A percentile compares a stretch with the other conserved stretches of the same genome.
These are phyloP conservation scores for Nitzschia palea DNA, from an alignment of 108 stramenopile species.

Conservation along the genomic window DNA sequence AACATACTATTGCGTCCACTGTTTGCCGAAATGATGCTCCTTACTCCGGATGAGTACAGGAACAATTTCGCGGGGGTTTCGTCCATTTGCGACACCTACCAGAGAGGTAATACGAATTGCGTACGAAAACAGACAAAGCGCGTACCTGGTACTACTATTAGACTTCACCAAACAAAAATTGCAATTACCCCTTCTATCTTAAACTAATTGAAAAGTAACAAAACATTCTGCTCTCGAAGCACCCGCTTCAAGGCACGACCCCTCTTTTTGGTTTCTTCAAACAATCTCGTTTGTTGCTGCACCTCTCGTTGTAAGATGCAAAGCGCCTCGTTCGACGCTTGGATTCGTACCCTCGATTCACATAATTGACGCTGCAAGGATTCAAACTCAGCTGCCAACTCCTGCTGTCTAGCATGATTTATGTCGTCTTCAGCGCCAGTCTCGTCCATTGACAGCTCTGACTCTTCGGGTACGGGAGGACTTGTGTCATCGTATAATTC, in stretches of 20 bases:
- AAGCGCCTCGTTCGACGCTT: constrained; percentile 3
- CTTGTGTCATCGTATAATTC: background rate
- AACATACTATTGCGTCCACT: background rate
- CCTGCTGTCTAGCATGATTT: background rate
- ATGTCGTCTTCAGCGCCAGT: background rate
- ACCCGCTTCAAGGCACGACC: background rate
- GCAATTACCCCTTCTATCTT: too few relatives aligned
- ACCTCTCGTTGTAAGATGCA: background rate
- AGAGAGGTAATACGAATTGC: background rate
- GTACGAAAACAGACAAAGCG: background rate
- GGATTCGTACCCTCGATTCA: background rate
- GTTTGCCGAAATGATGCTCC: background rate
- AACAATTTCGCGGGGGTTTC: background rate
- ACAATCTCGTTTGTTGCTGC: background rate
- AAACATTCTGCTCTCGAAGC: background rate
- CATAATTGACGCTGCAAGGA: background rate
- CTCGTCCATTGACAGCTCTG: background rate
- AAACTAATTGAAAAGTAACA: too few relatives aligned
- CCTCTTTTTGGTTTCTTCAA: background rate
- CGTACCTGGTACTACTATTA: too few relatives aligned
- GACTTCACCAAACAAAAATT: background rate
- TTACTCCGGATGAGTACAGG: constrained; percentile 1
- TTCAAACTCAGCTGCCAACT: background rate
- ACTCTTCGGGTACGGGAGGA: background rate
- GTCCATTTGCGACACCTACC: background rate